Conservation (phyloP, 495 filamentous ascomycete genomes). For the Lichenothelia convexa region DNA sequence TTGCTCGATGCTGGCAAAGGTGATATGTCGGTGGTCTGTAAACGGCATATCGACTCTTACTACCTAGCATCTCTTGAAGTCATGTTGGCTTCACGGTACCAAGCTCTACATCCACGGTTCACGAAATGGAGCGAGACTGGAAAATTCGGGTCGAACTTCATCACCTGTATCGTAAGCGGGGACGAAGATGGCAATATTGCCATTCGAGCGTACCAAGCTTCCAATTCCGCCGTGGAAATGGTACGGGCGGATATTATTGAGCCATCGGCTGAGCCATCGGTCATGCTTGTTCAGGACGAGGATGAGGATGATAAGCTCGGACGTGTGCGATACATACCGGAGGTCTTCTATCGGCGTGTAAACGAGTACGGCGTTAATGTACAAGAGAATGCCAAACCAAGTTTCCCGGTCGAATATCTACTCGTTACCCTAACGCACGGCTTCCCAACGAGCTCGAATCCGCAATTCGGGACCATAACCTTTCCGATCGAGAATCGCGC, state of each 20-base stretch:
- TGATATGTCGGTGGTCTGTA: conserved; percentile 77
- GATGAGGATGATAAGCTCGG: conserved; percentile 56
- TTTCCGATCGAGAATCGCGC: conserved; percentile 90
- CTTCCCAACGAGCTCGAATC: conserved; percentile 64
- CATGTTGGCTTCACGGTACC: conserved; percentile 68
- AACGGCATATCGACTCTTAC: conserved; percentile 88
- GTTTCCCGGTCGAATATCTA: conserved; percentile 91
- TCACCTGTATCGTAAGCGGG: conserved; percentile 85
- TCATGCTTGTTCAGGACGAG: conserved; percentile 90
- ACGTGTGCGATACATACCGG: conserved; percentile 77
- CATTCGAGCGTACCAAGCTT: conserved; percentile 85
- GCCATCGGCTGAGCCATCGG: conserved; percentile 74
- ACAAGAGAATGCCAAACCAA: conserved; percentile 90
- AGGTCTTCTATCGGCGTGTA: conserved; percentile 88
- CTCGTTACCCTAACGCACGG: conserved; percentile 92
- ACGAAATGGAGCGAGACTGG: conserved; percentile 97
- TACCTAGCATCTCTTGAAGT: conserved; percentile 87
- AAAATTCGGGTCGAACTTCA: conserved; percentile 87
- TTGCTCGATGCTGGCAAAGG: conserved; percentile 64
- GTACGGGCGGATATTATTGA: conserved; percentile 88
- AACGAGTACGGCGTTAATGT: conserved; percentile 95
- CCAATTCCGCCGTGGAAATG: conserved; percentile 93
- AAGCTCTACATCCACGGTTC: conserved; percentile 71
- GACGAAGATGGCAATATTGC: conserved; percentile 77
- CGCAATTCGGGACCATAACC: conserved; percentile 45